Percentiles rank a stretch among this genome's conserved stretches.
These are phyloP conservation scores for Aureobasidium sp. DNA, from an alignment of 2,329 filamentous ascomycete species.

Conservation along the genomic window DNA sequence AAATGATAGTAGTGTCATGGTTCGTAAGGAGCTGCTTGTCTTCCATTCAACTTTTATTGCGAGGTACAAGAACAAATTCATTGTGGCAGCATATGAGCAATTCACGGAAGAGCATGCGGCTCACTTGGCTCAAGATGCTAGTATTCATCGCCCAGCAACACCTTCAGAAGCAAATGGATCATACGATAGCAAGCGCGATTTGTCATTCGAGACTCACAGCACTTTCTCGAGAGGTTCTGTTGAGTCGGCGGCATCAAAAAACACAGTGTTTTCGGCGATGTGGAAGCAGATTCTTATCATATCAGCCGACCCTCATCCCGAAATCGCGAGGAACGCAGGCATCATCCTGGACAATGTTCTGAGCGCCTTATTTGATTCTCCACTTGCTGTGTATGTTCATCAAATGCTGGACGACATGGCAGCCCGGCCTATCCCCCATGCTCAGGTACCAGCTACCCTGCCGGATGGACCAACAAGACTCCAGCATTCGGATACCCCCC, in stretches of 20 bases:
- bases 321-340: constrained; percentile 78
- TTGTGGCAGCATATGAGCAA: constrained; percentile 88
- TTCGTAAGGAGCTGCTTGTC: constrained; percentile 84
- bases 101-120: constrained; percentile 60
- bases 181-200: constrained; percentile 13
- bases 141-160: constrained; percentile 1
- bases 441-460: constrained; percentile 19
- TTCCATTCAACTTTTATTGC: constrained; percentile 89
- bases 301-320: constrained; percentile 88
- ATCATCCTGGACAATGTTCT: constrained; percentile 84
- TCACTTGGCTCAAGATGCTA: constrained; percentile 13
- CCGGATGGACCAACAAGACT: constrained; percentile 13
- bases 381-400: constrained; percentile 64
- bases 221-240: not conserved
- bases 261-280: constrained; percentile 85
- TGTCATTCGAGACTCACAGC: constrained; percentile 3
- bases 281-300: constrained; percentile 92
- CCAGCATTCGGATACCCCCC: constrained; percentile 26
- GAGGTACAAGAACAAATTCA: constrained; percentile 84
- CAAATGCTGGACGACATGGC: constrained; percentile 65
- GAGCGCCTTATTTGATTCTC: constrained; percentile 67
- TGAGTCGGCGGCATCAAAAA: constrained; percentile 50
- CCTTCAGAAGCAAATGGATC: constrained; percentile 17
- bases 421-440: constrained; percentile 14
- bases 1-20: constrained; percentile 87